Base-by-base conservation (phyloP, 352 stramenopile species). In the Globisporangium cystogenes region DNA sequence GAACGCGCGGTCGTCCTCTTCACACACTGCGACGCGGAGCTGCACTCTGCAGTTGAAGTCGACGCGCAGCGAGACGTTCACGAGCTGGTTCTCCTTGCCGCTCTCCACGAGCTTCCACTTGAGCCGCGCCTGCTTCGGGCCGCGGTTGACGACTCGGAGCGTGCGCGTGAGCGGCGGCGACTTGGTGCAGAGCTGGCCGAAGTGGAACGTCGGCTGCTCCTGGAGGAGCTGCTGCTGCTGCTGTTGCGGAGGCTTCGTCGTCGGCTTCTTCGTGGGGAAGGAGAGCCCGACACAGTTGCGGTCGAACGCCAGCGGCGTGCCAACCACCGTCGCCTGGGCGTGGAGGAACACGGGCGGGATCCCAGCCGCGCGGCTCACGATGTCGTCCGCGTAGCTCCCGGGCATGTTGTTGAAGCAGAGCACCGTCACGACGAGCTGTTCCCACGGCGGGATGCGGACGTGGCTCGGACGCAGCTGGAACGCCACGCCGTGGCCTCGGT, bases 321-420 rank as follows among this genome's bases (percentile, higher is more conserved):
- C 82, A 0, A 86, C 68, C 39, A 93, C 64, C 0, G 61, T 75
- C 3, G 79, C 77, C 0, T 66, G 76, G 0, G 72, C 57, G 21
- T 81, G 78, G 6, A 93, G 59, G n/a, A 88, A 64, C 2, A 90
- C 73, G 0, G 76, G 79, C n/a, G 75, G 75, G 7, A 71, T 48
- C 5, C 71, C 76, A 2, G 54, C 50, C 0, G 80, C 64, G 11
- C 76, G 78, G 33, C 73, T 79, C 33, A 87, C 68, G 14, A 93
- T 69, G 29, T 78, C 76, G 56, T 91, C 80, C 2, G 67, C 51
- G 62, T 86, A 93, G 10, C 44, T 53, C 6, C 83, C 83, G 3
- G 83, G 72, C 65, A 90, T 82, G 66, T 92, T 90, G 68, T 84
- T 90, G 61, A 88, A 76, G 47, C 81, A 90, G 31, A 70, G 77